These are phyloP conservation scores for Ammopiptanthus mongolicus DNA, from an alignment of 306 rosid species.

Conservation along the genomic window DNA sequence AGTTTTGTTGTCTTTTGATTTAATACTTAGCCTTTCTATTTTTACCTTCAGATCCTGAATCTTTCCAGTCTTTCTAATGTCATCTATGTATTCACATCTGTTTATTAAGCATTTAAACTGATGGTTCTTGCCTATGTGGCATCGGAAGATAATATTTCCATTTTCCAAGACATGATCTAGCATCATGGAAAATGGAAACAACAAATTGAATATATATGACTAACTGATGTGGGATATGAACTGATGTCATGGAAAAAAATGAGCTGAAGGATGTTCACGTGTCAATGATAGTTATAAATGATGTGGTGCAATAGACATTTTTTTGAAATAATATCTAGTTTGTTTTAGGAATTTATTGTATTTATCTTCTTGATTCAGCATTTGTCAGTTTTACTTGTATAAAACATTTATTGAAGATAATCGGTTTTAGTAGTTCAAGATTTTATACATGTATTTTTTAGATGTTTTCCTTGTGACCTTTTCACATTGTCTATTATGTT, in stretches of 20 bases:
- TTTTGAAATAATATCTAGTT: not conserved
- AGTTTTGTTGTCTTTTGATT: not conserved
- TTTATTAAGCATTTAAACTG: not conserved
- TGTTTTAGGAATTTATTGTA: not conserved
- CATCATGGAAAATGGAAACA: not conserved
- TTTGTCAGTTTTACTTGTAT: not conserved
- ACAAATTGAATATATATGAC: not conserved
- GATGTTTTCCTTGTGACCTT: not conserved
- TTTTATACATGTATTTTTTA: not conserved
- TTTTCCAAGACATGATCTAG: not conserved
- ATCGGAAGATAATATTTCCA: not conserved
- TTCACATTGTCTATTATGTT: not conserved
- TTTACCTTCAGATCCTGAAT: not conserved
- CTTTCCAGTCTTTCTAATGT: not conserved
- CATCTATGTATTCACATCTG: not conserved
- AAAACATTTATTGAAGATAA: not conserved
- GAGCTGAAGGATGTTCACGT: not conserved
- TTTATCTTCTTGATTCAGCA: conserved; percentile 11
- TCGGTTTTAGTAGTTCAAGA: not conserved
- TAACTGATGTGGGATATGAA: not conserved
- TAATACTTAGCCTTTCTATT: not conserved
- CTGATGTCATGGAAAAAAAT: not conserved
- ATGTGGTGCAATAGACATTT: not conserved
- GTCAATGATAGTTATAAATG: not conserved
- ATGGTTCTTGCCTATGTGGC: not conserved